Percentiles rank a stretch among this genome's conserved stretches.
phyloP scores from a whole-genome alignment of 1,284 basidiomycete species.

The Rhodotorula sp. region DNA sequence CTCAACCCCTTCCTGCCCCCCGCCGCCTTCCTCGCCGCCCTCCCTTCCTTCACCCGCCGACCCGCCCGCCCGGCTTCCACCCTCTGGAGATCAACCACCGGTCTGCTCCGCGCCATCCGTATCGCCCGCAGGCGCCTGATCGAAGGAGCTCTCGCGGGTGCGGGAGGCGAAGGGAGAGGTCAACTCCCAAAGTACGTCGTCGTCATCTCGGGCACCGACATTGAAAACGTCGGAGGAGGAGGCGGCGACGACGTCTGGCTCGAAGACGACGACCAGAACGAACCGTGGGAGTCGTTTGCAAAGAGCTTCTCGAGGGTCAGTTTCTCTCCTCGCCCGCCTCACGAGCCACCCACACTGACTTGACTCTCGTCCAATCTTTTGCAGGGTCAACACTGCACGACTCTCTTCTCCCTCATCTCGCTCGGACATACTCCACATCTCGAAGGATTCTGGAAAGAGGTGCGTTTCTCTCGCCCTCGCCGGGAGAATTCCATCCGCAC shows the following conservation, averaged over 20 bases:
- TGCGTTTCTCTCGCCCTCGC: neutral
- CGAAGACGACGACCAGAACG: slow-evolving; percentile 31
- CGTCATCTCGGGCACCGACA: slow-evolving; percentile 35
- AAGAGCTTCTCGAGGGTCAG: slow-evolving; percentile 35
- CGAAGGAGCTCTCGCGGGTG: slow-evolving; percentile 23
- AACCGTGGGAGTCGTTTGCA: slow-evolving; percentile 31
- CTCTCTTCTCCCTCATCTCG: slow-evolving; percentile 37
- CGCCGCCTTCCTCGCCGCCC: slow-evolving; percentile 30
- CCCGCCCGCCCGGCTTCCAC: slow-evolving; percentile 31
- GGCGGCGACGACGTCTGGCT: slow-evolving; percentile 32
- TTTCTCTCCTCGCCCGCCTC: neutral
- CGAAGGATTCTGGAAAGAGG: slow-evolving; percentile 36
- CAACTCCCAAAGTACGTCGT: slow-evolving; percentile 40
- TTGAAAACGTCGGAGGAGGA: slow-evolving; percentile 24
- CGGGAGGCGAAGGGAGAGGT: slow-evolving; percentile 24
- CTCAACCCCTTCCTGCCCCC: slow-evolving; percentile 38
- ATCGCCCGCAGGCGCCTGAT: slow-evolving; percentile 28
- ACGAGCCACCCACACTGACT: neutral
- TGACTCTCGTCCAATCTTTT: neutral
- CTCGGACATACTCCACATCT: slow-evolving; percentile 37
- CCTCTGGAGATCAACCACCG: slow-evolving; percentile 35
- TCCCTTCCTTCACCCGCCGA: slow-evolving; percentile 28
- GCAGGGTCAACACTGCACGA: slow-evolving; percentile 35
- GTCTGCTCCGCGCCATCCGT: slow-evolving; percentile 36
- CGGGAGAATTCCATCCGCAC: too few species aligned